Evolutionary conservation across 1,284 basidiomycete genomes (phyloP), one percentile per base, ranked within the genome.

Genomic region (Phlebopus sp.): DNA sequence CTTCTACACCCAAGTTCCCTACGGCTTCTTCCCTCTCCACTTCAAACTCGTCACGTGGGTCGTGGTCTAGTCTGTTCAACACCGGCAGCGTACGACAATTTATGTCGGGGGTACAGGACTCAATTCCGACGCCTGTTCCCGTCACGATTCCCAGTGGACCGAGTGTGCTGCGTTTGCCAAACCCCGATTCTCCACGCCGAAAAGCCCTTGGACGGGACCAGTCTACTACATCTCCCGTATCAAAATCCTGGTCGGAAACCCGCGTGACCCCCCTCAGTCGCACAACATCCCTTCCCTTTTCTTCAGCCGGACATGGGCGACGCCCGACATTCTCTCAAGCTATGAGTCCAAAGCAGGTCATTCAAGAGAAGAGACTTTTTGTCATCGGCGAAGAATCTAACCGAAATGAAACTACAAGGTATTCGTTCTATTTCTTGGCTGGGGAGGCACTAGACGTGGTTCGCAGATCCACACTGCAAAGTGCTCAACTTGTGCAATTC

Each of bases 11-110:
- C 29, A 58, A 64, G 35, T 53, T 66, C 14, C 62, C 61, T 1
- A 55, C 67, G 18, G 62, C 62, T 0, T 56, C 74, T 1, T 69
- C 73, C 9, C 52, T 70, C 7, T 64, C 70, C 13, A 65, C 67
- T 15, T 81, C 83, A 0, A 71, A 67, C 21, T 78, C 79, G 11
- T 87, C 86, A 3, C 74, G 79, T 38, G 84, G 80, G 2, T 86
- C 87, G 0, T 88, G 86, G 87, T 85, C 85, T 0, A 88, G 79
- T 57, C 59, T 90, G 4, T 85, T 88, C 60, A 83, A 80, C 47
- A 67, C 82, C 1, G 77, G 76, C 8, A 77, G 72, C 36, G 72
- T 88, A 64, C 74, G 82, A 18, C 82, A 86, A 43, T 76, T 88
- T 42, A 79, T 89, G 69, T 70, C 71, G 8, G 76, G 78, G 27